Evolutionary conservation across 1,284 basidiomycete species (phyloP).

Genomic region (Austroboletus rostrupii): DNA sequence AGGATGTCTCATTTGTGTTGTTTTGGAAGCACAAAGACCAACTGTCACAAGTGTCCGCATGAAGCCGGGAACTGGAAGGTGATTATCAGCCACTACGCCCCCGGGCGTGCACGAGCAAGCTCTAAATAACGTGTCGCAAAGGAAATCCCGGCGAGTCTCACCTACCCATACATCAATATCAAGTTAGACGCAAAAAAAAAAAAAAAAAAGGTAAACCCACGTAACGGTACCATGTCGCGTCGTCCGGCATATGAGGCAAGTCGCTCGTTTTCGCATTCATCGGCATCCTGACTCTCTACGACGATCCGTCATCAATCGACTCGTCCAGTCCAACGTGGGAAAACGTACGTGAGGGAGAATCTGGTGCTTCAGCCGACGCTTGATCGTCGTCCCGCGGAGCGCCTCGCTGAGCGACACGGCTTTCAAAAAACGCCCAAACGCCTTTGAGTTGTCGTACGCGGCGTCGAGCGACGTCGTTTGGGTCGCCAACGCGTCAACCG

Average conservation of each 20-base stretch:
- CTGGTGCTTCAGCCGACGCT: slow-evolving; percentile 23
- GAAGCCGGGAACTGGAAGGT: background rate
- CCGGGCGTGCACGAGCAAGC: slow-evolving; percentile 7
- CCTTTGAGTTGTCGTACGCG: slow-evolving; percentile 30
- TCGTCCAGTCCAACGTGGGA: too few species aligned
- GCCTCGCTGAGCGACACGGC: slow-evolving; percentile 2
- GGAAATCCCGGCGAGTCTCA: slow-evolving; percentile 11
- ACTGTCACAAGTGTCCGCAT: background rate
- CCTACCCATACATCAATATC: slow-evolving; percentile 5
- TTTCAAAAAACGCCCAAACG: slow-evolving; percentile 25
- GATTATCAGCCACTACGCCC: background rate
- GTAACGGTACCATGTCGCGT: slow-evolving; percentile 27
- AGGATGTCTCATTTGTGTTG: background rate
- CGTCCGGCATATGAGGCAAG: slow-evolving; percentile 25
- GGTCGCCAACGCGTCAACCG: slow-evolving; percentile 5
- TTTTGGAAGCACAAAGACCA: background rate
- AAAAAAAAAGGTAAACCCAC: slow-evolving; percentile 13
- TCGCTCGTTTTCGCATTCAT: slow-evolving; percentile 26
- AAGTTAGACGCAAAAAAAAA: too few species aligned
- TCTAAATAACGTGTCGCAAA: slow-evolving; percentile 26
- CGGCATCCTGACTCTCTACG: slow-evolving; percentile 22
- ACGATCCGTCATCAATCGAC: background rate
- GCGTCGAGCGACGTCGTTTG: slow-evolving; percentile 11
- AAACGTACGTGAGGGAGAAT: slow-evolving; percentile 22
- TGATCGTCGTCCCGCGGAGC: slow-evolving; percentile 15